Base-by-base conservation (phyloP, 495 filamentous ascomycete genomes). In the Xylaria cubensis region DNA sequence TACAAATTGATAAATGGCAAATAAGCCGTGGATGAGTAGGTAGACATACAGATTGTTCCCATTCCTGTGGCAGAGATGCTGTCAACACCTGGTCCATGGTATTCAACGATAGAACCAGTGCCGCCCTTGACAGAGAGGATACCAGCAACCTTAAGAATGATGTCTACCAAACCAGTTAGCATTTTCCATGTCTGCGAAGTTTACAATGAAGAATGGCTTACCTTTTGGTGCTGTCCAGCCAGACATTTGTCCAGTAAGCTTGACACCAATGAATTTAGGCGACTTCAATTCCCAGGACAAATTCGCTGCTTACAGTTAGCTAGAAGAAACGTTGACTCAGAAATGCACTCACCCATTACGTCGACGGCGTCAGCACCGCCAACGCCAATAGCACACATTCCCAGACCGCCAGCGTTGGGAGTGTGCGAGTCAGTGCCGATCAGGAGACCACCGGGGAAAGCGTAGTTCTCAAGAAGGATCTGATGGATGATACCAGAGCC, bases 401-500 rank as follows among this genome's bases (percentile, higher is more conserved):
- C 95, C 74, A 98, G 91, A 89, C 96, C 96, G 88, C 97, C 96
- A 79, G 92, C 96, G 83, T 99, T 99, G 73, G 97, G 97, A 59
- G 96, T 99, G 86, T 99, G 96, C 56, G 95, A 98, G 83, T 99
- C 96, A 79, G 96, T 99, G 83, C 96, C 96, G 83, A 99, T 98
- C 84, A 99, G 89, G 72, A 99, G 89, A 89, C 92, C 95, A 89
- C 96, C 96, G 75, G 96, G 96, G 91, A 98, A 96, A 82, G 94
- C 95, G 82, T 98, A 98, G 89, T 98, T 98, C 88, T 99, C 96
- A 51, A 99, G 88, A 74, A 99, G 83, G 79, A 98, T 98, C 88
- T 99, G 96, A 85, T 99, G 96, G 80, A 99, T 99, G 86, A 99
- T 99, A 89, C 96, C 96, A 78, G 96, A 98, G 72, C 96, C 96